Evolutionary conservation across 768 basidiomycete genomes (phyloP).

Genomic region (Hygrophorus russula): DNA sequence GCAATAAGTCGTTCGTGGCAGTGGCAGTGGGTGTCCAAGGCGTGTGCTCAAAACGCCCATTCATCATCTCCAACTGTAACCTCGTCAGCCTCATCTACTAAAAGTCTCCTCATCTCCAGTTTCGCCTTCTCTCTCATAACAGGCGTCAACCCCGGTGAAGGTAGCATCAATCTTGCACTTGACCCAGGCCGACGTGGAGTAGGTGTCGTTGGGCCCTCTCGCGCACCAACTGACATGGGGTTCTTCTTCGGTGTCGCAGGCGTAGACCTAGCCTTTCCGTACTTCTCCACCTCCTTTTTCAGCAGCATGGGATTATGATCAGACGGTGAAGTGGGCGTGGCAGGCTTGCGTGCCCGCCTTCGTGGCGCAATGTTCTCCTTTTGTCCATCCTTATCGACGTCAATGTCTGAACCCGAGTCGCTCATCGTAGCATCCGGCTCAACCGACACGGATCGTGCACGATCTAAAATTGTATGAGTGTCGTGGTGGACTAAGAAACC

Average conservation of each 20-base stretch:
- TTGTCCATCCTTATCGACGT: conserved; percentile 23
- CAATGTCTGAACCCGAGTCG: conserved; percentile 1
- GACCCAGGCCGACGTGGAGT: background rate
- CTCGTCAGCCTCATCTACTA: too few species aligned
- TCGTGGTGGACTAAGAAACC: conserved; percentile 17
- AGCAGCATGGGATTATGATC: background rate
- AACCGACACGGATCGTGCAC: conserved; percentile 5
- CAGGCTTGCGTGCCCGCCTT: conserved; percentile 31
- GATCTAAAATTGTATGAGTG: conserved; percentile 7
- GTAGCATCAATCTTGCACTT: conserved; percentile 4
- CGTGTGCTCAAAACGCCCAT: too few species aligned
- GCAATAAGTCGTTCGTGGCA: too few species aligned
- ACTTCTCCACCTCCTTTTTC: background rate
- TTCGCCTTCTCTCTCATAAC: background rate
- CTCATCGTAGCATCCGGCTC: conserved; percentile 3
- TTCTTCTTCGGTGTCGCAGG: conserved; percentile 17
- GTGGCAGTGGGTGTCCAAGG: too few species aligned
- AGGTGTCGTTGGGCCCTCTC: conserved; percentile 1
- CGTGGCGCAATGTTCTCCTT: conserved; percentile 54
- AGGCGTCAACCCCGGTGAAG: background rate
- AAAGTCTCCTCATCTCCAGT: background rate
- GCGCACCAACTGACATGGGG: conserved; percentile 4
- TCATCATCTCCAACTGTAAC: too few species aligned
- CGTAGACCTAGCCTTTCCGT: conserved; percentile 14
- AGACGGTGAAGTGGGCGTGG: conserved; percentile 11